Conservation (phyloP, 345 rosid species). For the Populus ilicifolia region DNA sequence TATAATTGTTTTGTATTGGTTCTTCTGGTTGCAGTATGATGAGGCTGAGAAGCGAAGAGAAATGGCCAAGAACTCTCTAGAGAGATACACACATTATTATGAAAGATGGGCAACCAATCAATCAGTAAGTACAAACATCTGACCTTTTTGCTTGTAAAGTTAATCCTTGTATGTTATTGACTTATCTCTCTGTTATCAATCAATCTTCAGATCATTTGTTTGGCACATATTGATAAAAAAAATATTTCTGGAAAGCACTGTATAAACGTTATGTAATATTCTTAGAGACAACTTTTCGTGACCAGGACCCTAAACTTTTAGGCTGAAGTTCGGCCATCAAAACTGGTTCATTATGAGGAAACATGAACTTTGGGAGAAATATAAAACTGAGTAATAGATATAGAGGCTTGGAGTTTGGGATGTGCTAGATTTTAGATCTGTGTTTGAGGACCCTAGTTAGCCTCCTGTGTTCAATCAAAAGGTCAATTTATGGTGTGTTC, state of each 20-base stretch:
- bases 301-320: not conserved
- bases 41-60: constrained; percentile 80
- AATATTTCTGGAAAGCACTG: not conserved
- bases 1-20: constrained; percentile 3
- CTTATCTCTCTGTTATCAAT: not conserved
- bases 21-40: constrained; percentile 47
- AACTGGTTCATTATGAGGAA: not conserved
- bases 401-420: not conserved
- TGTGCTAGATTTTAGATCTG: not conserved
- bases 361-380: not conserved
- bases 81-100: constrained; percentile 85
- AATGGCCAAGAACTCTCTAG: constrained; percentile 85
- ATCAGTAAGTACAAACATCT: constrained; percentile 42
- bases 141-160: not conserved
- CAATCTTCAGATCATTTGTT: not conserved
- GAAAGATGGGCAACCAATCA: constrained; percentile 92
- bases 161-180: not conserved
- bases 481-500: not conserved
- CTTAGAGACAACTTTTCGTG: not conserved
- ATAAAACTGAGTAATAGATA: not conserved
- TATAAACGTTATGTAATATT: not conserved
- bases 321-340: not conserved
- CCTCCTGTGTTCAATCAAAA: not conserved
- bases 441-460: not conserved
- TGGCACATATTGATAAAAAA: not conserved